Conservation (phyloP, 2,329 filamentous ascomycete genomes). For the Monosporascus ibericus region DNA sequence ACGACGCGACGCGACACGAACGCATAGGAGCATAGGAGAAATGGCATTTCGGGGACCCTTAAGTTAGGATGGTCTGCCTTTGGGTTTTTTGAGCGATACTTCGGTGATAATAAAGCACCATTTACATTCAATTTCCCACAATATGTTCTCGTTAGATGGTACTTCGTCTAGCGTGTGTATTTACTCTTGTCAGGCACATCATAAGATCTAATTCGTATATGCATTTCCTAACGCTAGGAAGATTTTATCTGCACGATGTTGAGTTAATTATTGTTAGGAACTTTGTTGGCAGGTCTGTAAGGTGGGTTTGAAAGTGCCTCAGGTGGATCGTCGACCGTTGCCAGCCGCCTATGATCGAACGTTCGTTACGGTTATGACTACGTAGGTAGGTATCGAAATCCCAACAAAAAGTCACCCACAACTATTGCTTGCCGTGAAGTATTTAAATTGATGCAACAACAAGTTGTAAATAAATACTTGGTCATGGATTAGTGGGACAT, state of each 20-base stretch:
- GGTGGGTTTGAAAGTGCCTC: not conserved
- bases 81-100: slow-evolving; percentile 10
- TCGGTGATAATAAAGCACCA: slow-evolving; percentile 2
- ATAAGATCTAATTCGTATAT: no score
- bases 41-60: no score
- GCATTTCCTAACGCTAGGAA: not conserved
- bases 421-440: no score
- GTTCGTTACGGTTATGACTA: not conserved
- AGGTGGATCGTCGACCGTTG: not conserved
- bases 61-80: not conserved
- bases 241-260: no score
- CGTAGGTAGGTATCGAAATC: not conserved
- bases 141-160: no score
- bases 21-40: slow-evolving; percentile 10
- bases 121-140: no score
- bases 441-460: not conserved
- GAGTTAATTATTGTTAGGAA: no score
- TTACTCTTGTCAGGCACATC: no score
- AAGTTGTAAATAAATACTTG: no score
- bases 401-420: not conserved
- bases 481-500: no score
- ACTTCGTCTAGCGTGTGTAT: no score
- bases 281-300: no score
- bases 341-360: not conserved
- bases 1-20: slow-evolving; percentile 12